Conservation (phyloP, 176 grass and related monocot species). For the Lolium perenne region DNA sequence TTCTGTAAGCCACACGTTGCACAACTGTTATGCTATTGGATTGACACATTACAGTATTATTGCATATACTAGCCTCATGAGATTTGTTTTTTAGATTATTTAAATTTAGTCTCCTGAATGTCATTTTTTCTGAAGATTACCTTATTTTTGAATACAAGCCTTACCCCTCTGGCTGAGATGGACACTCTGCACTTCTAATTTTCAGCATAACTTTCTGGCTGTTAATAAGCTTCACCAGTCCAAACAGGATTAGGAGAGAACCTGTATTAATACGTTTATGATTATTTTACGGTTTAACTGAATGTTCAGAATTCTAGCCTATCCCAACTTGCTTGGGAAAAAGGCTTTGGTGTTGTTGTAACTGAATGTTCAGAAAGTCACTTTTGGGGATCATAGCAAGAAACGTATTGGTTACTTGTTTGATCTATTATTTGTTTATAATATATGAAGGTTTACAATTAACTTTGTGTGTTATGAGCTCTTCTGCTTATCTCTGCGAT, state of each 20-base stretch:
- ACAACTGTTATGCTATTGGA: constrained; percentile 16
- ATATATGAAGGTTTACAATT: not conserved
- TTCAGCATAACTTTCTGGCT: not conserved
- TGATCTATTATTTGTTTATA: not conserved
- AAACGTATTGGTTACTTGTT: not conserved
- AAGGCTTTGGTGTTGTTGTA: not conserved
- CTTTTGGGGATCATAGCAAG: not conserved
- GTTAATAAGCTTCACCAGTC: not conserved
- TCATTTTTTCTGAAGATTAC: not conserved
- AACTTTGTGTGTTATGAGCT: not conserved
- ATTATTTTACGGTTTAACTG: not conserved
- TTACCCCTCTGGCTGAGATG: not conserved
- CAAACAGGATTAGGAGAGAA: not conserved
- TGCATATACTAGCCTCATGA: not conserved
- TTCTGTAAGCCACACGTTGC: constrained; percentile 66
- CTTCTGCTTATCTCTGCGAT: constrained; percentile 26
- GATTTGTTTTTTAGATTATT: constrained; percentile 7
- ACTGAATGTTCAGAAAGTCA: not conserved
- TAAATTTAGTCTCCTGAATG: constrained; percentile 9
- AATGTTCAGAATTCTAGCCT: too few species aligned
- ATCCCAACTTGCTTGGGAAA: too few species aligned
- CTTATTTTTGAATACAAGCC: not conserved
- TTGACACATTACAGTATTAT: constrained; percentile 7
- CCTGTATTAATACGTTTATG: not conserved
- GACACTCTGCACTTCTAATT: constrained; percentile 10